These are phyloP conservation scores for Whalleya microplaca DNA, from an alignment of 2,329 filamentous ascomycete genomes.

Conservation along the genomic window DNA sequence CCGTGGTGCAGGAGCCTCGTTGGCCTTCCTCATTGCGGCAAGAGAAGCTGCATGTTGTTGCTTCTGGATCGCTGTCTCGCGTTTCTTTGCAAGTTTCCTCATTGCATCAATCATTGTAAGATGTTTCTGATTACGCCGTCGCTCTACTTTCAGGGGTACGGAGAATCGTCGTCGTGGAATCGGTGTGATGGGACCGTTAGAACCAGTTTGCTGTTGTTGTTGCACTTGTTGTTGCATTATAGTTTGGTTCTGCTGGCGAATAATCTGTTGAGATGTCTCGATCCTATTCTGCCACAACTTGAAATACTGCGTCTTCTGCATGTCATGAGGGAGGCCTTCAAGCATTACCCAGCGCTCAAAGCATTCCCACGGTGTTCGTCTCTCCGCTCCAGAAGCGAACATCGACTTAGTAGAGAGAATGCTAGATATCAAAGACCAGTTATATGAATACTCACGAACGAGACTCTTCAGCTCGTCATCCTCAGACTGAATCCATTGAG, in stretches of 20 bases:
- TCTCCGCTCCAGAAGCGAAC: conserved; percentile 83
- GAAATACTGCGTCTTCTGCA: conserved; percentile 96
- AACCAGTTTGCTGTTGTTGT: conserved; percentile 39
- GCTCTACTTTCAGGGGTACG: conserved; percentile 81
- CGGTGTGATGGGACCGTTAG: conserved; percentile 49
- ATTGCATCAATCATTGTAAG: conserved; percentile 90
- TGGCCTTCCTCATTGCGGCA: conserved; percentile 80
- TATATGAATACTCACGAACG: conserved; percentile 93
- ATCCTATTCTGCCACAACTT: conserved; percentile 68
- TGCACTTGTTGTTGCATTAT: conserved; percentile 42
- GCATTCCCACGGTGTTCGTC: conserved; percentile 96
- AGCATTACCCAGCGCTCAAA: conserved; percentile 96
- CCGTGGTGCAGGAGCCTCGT: conserved; percentile 59
- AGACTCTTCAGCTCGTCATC: conserved; percentile 86
- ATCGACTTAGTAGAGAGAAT: conserved; percentile 74
- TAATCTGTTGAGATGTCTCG: conserved; percentile 60
- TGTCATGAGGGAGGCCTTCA: conserved; percentile 87
- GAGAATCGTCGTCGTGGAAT: conserved; percentile 70
- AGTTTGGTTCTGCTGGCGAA: conserved; percentile 57
- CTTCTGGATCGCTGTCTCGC: conserved; percentile 83
- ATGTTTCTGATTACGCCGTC: conserved; percentile 83
- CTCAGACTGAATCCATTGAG: conserved; percentile 88
- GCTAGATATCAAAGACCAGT: conserved; percentile 92
- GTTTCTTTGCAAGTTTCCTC: conserved; percentile 93
- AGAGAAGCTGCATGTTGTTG: conserved; percentile 79